A percentile compares a stretch with the other conserved stretches of the same genome.
Evolutionary conservation across 2,329 filamentous ascomycete species (phyloP).

Genomic region (Ophiosphaerella narmari): DNA sequence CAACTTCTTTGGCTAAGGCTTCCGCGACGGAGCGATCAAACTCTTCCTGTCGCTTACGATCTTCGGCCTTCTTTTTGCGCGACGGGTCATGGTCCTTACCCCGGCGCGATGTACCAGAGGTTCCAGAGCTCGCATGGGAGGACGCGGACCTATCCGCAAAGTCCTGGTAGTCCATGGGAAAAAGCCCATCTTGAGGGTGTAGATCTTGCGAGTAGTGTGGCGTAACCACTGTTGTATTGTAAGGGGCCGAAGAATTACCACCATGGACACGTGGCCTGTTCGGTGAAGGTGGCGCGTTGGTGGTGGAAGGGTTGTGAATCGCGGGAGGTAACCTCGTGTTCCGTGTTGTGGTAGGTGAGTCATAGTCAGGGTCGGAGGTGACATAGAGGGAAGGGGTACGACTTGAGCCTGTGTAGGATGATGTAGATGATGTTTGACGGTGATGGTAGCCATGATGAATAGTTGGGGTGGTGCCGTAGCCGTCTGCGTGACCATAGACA

Average conservation of each 20-base stretch:
- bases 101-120: slow-evolving; percentile 29
- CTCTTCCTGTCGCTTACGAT: slow-evolving; percentile 30
- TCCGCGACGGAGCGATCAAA: slow-evolving; percentile 22
- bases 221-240: slow-evolving; percentile 23
- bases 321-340: slow-evolving; percentile 26
- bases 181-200: slow-evolving; percentile 11
- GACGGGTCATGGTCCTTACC: slow-evolving; percentile 24
- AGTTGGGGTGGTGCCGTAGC: slow-evolving; percentile 24
- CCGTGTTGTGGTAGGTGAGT: slow-evolving; percentile 29
- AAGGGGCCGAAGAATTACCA: slow-evolving; percentile 17
- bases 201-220: slow-evolving; percentile 21
- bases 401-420: slow-evolving; percentile 32
- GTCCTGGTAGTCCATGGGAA: slow-evolving; percentile 28
- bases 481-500: slow-evolving; percentile 17
- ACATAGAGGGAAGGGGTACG: slow-evolving; percentile 35
- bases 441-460: slow-evolving; percentile 28
- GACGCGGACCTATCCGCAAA: slow-evolving; percentile 23
- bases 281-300: slow-evolving; percentile 19
- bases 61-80: slow-evolving; percentile 24
- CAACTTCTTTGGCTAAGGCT: slow-evolving; percentile 9
- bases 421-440: slow-evolving; percentile 34
- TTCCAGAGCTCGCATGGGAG: slow-evolving; percentile 23
- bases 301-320: slow-evolving; percentile 32
- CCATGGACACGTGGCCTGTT: slow-evolving; percentile 15
- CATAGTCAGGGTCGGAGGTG: slow-evolving; percentile 36